Evolutionary conservation across 2,329 filamentous ascomycete genomes (phyloP), one percentile per base, ranked within the genome.

Genomic region (Diplodia mutila): DNA sequence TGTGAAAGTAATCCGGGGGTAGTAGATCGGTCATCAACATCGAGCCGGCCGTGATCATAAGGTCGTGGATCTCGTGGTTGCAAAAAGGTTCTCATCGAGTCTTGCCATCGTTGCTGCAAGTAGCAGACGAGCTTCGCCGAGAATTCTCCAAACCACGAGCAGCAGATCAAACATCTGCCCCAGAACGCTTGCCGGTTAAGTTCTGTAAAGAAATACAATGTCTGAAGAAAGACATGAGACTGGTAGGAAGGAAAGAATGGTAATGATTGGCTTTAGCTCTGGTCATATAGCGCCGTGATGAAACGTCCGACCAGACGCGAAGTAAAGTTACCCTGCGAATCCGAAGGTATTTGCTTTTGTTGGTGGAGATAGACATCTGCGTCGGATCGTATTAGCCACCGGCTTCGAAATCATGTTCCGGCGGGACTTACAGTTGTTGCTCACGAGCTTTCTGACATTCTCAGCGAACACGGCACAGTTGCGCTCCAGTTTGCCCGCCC

Each of bases 271-370:
- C 64, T 51, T 66, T 51, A 66, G 21, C 25, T 66, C 21, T 59
- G 64, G 32, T 66, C 64, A 21, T 51, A 61, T 11, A 67, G 42
- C 21, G 54, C 32, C 46, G 65, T 67, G 32, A 67, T 25, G 57
- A 67, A 67, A 7, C 66, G 49, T 27, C 51, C 57, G 48, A 67
- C 66, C 25, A 67, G 37, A 14, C 66, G 66, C 14, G 66, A 53
- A 16, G 66, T 67, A 21, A 67, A 67, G 42, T 67, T 67, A 39
- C 66, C 66, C n/a, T 34, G 66, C 51, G 48, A 52, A 39, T 67
- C 66, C 29, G 34, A 54, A 14, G 57, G 57, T n/a, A 67, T 61
- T 39, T 67, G 51, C 37, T 55, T 51, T 54, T 64, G 66, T 34
- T 67, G 57, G 25, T 63, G 48, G 16, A 67, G 66, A n/a, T 67